These are phyloP conservation scores for Dipodascopsis tothii DNA, from an alignment of 805 yeast species.

Conservation along the genomic window DNA sequence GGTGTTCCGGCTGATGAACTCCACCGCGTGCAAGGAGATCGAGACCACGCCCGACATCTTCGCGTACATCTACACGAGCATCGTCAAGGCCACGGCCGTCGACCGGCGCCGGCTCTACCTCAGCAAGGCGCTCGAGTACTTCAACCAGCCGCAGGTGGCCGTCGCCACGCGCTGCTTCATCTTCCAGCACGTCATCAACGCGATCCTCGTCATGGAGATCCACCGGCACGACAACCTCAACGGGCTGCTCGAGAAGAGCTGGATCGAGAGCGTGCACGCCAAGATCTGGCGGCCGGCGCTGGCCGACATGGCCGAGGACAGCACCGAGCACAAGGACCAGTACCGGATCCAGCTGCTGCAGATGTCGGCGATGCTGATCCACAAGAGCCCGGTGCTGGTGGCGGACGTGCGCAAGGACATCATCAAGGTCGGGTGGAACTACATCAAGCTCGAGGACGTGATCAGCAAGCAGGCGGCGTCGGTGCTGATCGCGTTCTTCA, in stretches of 20 bases:
- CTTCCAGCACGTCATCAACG: slow-evolving; percentile 55
- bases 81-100: slow-evolving; percentile 47
- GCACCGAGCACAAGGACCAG: slow-evolving; percentile 65
- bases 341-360: slow-evolving; percentile 74
- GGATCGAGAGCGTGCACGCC: slow-evolving; percentile 59
- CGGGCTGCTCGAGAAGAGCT: slow-evolving; percentile 40
- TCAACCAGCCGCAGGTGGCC: slow-evolving; percentile 40
- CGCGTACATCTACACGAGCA: slow-evolving; percentile 48
- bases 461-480: slow-evolving; percentile 89
- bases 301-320: slow-evolving; percentile 39
- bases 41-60: slow-evolving; percentile 44
- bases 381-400: slow-evolving; percentile 54
- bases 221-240: slow-evolving; percentile 42
- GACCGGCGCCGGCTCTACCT: slow-evolving; percentile 46
- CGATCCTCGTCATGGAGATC: slow-evolving; percentile 56
- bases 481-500: slow-evolving; percentile 77
- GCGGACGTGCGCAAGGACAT: slow-evolving; percentile 68
- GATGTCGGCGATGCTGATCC: slow-evolving; percentile 66
- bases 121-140: slow-evolving; percentile 43
- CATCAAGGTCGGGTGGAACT: slow-evolving; percentile 91
- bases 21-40: slow-evolving; percentile 41
- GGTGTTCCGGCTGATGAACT: slow-evolving; percentile 38
- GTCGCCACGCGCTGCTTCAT: slow-evolving; percentile 53
- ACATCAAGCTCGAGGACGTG: slow-evolving; percentile 78
- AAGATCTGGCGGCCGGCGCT: slow-evolving; percentile 62